Evolutionary conservation across 2,329 filamentous ascomycete species (phyloP).

Genomic region (Trichophyton mentagrophytes): DNA sequence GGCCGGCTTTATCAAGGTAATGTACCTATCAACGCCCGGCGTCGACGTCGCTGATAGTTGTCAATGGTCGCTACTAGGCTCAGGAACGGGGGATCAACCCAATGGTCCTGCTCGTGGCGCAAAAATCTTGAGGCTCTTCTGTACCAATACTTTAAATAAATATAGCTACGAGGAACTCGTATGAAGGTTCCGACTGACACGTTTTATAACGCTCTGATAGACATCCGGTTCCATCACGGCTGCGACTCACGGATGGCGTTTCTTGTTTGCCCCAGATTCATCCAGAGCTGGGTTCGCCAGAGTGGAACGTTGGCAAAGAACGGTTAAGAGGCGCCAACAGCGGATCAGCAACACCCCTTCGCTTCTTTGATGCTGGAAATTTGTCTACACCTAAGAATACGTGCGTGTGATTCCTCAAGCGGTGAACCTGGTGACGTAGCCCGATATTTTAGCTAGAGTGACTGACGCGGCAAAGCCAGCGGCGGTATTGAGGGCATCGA

Average conservation of each 20-base stretch:
- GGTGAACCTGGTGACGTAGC: neutral
- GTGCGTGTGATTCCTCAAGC: neutral
- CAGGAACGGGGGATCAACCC: neutral
- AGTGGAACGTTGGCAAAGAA: neutral
- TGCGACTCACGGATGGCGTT: neutral
- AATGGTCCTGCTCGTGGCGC: neutral
- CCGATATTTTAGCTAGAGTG: neutral
- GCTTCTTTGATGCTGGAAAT: neutral
- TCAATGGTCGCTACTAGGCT: neutral
- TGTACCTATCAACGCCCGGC: neutral
- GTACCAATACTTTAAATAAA: neutral
- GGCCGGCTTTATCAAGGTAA: neutral
- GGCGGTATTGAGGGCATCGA: neutral
- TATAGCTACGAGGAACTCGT: neutral
- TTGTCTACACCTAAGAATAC: neutral
- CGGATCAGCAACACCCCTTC: neutral
- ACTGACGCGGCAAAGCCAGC: neutral
- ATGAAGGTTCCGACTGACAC: neutral
- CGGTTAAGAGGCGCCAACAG: neutral
- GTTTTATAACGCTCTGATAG: neutral
- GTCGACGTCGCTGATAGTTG: neutral
- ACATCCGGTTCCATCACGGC: neutral
- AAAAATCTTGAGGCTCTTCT: neutral
- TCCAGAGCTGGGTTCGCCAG: neutral
- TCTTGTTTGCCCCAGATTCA: neutral